Base-by-base conservation (phyloP, 805 yeast genomes). In the Kuraishia hungarica region DNA sequence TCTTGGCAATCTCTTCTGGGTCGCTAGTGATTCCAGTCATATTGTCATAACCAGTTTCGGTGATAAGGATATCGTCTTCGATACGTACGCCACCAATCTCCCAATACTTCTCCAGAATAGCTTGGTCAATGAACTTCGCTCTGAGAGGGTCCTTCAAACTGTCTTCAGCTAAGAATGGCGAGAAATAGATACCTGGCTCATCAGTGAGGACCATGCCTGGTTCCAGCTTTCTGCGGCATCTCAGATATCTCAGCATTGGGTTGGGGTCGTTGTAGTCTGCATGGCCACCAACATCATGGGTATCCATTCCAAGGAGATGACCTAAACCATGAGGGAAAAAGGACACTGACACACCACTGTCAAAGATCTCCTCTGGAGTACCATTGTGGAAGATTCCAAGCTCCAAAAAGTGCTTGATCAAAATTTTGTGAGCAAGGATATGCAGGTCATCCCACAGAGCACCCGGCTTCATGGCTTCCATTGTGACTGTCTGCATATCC, bases 301-400 rank as follows among this genome's bases (percentile, higher is more conserved):
- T 91, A 66, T 93, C 97, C 86, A 93, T 78, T 23, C 99, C 99
- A 48, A 93, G 72, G 64, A 90, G 75, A 66, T 93, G 99, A 15
- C 99, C 99, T 56, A 94, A 74, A 0, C 99, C 99, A 66, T 94
- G 99, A 2, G 99, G 99, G 69, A 84, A 89, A 71, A 93, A 93
- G 22, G 87, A 81, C 4, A 84, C 86, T 2, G 96, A 82, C 4
- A 86, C 82, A 56, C 84, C 79, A 53, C 96, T 80, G 1, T 81
- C 78, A 57, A 81, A 83, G 39, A 93, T 82, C 59, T 90, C 94
- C 19, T 73, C 82, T 3, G 80, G 66, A 51, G 76, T 72, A 21
- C 82, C 79, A 26, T 68, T 62, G 56, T 79, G 79, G 73, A 93
- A 89, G 46, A 93, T 80, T 0, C 97, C 97, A 46, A 94, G 72